Conservation (phyloP, 805 yeast genomes). For the Wickerhamiella lipophila region DNA sequence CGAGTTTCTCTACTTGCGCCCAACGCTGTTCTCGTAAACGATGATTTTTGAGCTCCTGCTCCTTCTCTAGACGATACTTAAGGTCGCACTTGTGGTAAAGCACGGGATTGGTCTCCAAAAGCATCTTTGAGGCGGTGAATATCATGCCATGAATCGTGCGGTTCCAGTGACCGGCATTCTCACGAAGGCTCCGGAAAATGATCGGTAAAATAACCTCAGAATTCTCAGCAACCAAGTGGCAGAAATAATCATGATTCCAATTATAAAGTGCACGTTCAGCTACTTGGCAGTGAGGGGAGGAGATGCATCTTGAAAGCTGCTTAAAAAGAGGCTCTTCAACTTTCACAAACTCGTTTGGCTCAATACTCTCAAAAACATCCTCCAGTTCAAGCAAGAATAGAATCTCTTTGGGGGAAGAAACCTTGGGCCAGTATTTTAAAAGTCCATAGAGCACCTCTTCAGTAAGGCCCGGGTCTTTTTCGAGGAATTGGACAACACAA, state of each 20-base stretch:
- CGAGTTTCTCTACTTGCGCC: conserved; percentile 23
- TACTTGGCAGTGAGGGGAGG: conserved; percentile 94
- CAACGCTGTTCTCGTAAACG: conserved; percentile 45
- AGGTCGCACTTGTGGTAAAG: conserved; percentile 88
- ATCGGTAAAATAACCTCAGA: conserved; percentile 89
- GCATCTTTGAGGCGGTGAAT: conserved; percentile 77
- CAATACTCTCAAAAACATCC: conserved; percentile 92
- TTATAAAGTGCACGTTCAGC: conserved; percentile 87
- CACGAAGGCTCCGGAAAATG: conserved; percentile 78
- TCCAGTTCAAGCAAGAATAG: conserved; percentile 93
- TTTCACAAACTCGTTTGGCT: conserved; percentile 80
- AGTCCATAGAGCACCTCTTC: conserved; percentile 95
- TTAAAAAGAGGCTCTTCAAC: conserved; percentile 89
- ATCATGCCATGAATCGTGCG: conserved; percentile 85
- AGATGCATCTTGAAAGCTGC: conserved; percentile 84
- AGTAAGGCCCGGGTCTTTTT: conserved; percentile 81
- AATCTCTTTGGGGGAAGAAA: conserved; percentile 86
- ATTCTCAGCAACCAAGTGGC: conserved; percentile 72
- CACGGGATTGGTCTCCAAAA: conserved; percentile 84
- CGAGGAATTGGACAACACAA: conserved; percentile 91
- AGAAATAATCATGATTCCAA: conserved; percentile 91
- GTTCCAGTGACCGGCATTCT: conserved; percentile 78
- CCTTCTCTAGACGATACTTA: conserved; percentile 65
- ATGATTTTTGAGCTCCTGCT: conserved; percentile 54
- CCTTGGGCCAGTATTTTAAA: conserved; percentile 91